These are phyloP conservation scores for Tephrocybe sp. DNA, from an alignment of 768 basidiomycete species.

Conservation along the genomic window DNA sequence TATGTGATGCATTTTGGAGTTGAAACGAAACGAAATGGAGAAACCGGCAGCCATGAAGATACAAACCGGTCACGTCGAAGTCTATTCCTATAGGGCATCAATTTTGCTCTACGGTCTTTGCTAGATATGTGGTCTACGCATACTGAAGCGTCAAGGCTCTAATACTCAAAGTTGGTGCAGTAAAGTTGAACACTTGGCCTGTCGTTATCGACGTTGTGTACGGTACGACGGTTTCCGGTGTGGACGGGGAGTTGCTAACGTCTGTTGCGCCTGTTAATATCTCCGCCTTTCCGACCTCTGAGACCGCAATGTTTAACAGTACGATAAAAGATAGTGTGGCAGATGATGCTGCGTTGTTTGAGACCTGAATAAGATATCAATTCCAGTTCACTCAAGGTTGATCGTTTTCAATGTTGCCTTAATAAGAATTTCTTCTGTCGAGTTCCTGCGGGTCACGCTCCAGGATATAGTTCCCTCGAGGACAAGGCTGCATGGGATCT, in stretches of 20 bases:
- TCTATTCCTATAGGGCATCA: too few relatives aligned
- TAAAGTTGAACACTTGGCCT: slow-evolving; percentile 1
- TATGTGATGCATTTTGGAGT: neutral
- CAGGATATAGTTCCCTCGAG: slow-evolving; percentile 33
- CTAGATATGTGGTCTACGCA: neutral
- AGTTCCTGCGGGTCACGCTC: slow-evolving; percentile 4
- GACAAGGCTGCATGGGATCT: slow-evolving; percentile 33
- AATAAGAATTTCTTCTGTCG: neutral
- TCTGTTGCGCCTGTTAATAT: slow-evolving; percentile 1
- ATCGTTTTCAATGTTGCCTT: too few relatives aligned
- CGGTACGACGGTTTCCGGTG: slow-evolving; percentile 1
- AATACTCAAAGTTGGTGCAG: neutral
- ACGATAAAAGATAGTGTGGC: neutral
- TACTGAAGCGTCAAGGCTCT: neutral
- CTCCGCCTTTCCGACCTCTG: slow-evolving; percentile 1
- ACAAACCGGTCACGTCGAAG: too few relatives aligned
- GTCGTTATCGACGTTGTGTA: neutral
- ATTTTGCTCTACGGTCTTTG: neutral
- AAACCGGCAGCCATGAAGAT: too few relatives aligned
- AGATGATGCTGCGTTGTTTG: neutral
- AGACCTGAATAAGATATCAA: neutral
- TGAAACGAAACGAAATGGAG: too few relatives aligned
- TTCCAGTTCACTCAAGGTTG: too few relatives aligned
- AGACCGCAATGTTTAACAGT: neutral
- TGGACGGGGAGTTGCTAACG: slow-evolving; percentile 1